These are phyloP conservation scores for Gnomoniopsis sp. DNA, from an alignment of 2,329 filamentous ascomycete genomes.

Conservation along the genomic window DNA sequence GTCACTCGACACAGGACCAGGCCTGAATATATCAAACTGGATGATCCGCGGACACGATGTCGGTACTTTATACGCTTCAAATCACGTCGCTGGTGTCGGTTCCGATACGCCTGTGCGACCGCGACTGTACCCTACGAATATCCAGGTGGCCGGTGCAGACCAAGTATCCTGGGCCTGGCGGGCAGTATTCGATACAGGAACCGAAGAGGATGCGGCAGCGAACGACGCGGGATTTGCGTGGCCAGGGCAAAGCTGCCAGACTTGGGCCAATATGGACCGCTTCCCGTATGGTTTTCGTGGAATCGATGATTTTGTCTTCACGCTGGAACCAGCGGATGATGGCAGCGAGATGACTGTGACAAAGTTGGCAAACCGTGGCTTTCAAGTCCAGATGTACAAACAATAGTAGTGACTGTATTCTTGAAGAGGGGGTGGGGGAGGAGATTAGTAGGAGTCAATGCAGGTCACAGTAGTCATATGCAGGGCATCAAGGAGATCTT, in stretches of 20 bases:
- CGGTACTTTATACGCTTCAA: slow-evolving; percentile 28
- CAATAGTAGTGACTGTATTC: not conserved
- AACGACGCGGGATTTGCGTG: slow-evolving; percentile 7
- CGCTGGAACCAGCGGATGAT: not conserved
- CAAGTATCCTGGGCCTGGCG: slow-evolving; percentile 3
- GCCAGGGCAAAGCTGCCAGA: slow-evolving; percentile 11
- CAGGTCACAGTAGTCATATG: too few relatives aligned
- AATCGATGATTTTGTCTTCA: slow-evolving; percentile 7
- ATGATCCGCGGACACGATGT: slow-evolving; percentile 39
- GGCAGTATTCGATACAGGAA: slow-evolving; percentile 4
- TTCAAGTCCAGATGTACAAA: not conserved
- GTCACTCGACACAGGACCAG: slow-evolving; percentile 34
- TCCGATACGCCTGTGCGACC: not conserved
- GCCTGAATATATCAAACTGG: slow-evolving; percentile 36
- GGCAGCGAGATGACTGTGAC: not conserved
- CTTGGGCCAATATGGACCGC: slow-evolving; percentile 10
- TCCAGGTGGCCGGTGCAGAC: not conserved
- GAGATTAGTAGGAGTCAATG: too few relatives aligned
- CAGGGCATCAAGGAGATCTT: too few relatives aligned
- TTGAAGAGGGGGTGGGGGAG: not conserved
- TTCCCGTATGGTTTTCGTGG: slow-evolving; percentile 4
- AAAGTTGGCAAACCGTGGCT: not conserved
- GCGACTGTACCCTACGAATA: slow-evolving; percentile 3
- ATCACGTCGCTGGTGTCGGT: not conserved
- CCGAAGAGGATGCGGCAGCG: not conserved